These are phyloP conservation scores for Durusdinium trenchii DNA, from an alignment of 73 alveolate genomes.

Conservation along the genomic window DNA sequence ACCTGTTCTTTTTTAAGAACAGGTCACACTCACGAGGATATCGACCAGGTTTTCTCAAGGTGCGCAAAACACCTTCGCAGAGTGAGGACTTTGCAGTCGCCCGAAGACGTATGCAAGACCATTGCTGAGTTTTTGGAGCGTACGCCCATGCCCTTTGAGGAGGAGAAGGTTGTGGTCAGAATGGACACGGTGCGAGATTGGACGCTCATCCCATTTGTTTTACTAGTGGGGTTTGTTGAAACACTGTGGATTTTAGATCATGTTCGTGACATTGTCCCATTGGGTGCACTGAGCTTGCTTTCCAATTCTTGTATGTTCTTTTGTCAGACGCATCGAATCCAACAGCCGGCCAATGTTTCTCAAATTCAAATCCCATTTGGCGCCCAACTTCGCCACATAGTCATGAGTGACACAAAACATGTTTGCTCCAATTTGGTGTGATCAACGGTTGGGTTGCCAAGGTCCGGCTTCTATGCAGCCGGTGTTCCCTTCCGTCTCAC, in stretches of 20 bases:
- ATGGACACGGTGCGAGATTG: conserved; percentile 13
- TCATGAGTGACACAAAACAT: too few relatives aligned
- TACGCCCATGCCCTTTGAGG: not conserved
- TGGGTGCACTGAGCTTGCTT: too few relatives aligned
- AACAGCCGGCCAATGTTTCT: too few relatives aligned
- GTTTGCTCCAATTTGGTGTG: too few relatives aligned
- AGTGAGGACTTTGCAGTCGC: not conserved
- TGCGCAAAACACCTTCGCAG: not conserved
- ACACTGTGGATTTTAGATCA: not conserved
- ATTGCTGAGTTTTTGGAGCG: not conserved
- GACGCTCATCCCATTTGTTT: not conserved
- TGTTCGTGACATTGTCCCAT: not conserved
- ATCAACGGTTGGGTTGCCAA: not conserved
- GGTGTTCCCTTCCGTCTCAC: not conserved
- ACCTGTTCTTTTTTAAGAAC: not conserved
- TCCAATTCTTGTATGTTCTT: too few relatives aligned
- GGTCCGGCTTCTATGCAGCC: not conserved
- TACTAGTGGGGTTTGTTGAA: not conserved
- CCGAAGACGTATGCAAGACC: not conserved
- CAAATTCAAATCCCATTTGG: too few relatives aligned
- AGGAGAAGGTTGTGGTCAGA: not conserved
- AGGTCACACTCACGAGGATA: conserved; percentile 39
- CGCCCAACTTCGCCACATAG: too few relatives aligned
- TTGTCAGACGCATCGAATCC: too few relatives aligned
- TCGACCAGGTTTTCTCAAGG: not conserved